Evolutionary conservation across 1,284 basidiomycete species (phyloP).

Genomic region (Inonotus obliquus): DNA sequence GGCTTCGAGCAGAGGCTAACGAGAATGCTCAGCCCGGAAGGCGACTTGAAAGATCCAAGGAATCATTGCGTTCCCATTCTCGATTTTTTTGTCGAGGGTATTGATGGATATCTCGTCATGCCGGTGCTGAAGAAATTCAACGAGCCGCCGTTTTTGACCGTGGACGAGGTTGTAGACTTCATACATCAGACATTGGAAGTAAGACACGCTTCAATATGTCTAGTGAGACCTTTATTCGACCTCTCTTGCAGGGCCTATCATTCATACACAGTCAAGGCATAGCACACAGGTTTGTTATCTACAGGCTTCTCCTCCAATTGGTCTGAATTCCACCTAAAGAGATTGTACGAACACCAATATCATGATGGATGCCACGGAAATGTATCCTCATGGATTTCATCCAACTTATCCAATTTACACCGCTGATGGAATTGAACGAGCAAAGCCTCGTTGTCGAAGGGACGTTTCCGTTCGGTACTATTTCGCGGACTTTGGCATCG

Average conservation of each 20-base stretch:
- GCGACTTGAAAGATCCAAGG: no score
- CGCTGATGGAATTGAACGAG: background rate
- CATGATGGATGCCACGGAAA: no score
- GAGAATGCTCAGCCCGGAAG: no score
- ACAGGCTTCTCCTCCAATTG: background rate
- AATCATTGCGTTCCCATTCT: background rate
- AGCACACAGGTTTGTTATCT: background rate
- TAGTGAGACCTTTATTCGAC: background rate
- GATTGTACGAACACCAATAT: slow-evolving; percentile 26
- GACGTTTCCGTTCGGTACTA: slow-evolving; percentile 24
- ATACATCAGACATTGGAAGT: slow-evolving; percentile 9
- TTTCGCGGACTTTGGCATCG: slow-evolving; percentile 29
- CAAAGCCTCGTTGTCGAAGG: background rate
- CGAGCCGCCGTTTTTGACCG: slow-evolving; percentile 1
- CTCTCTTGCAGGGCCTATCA: background rate
- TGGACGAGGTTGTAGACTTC: slow-evolving; percentile 12
- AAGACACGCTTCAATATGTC: background rate
- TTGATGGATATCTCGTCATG: slow-evolving; percentile 2
- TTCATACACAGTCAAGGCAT: no score
- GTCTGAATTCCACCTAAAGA: slow-evolving; percentile 18
- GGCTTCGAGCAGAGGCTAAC: no score
- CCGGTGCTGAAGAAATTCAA: no score
- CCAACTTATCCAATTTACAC: slow-evolving; percentile 17
- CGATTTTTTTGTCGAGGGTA: background rate
- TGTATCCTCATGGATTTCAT: no score